Evolutionary conservation across 1,284 basidiomycete species (phyloP), one percentile per base, ranked within the genome.

Genomic region (Cutaneotrichosporon sp.): DNA sequence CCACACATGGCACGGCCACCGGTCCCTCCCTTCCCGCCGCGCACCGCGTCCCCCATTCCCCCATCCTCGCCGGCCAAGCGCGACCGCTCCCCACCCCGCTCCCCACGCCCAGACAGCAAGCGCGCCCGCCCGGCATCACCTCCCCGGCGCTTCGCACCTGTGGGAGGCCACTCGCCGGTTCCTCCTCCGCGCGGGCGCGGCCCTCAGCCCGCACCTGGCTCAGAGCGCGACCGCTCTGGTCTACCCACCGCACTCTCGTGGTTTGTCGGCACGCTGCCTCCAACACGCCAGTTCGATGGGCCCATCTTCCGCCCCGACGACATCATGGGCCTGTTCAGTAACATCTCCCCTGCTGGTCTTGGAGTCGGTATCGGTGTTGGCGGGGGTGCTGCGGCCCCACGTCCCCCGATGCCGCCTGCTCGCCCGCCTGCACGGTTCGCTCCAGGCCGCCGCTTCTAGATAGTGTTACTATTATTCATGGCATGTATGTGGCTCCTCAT

Each of bases 261-360:
- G 87, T 96, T 97, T 76, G 82, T 96, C 51, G 87, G 88, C 32
- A 86, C 88, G 64, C 80, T 97, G 51, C 94, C 93, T 13, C 80
- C 84, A 34, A 82, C 89, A 11, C 69, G 80, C 30, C 80, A 85
- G 14, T 97, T 95, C 76, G 91, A 95, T 80, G 94, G 91, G 2
- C 91, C 92, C 18, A 85, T 92, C 42, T 93, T 94, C 82, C 85
- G 90, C 60, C 89, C 89, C 3, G 91, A 94, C 57, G 91, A 94
- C 77, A 82, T 94, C 38, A 88, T 95, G 85, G 88, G 88, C 66
- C 75, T 92, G 13, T 76, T 80, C 66, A 61, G 58, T 22, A 74
- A 71, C 49, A 74, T 79, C 47, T 52, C 49, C 11, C 21, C 58
- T 4, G 38, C 32, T 13, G 58, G 58, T 3, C 56, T 49, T 14